A percentile compares a stretch with the other conserved stretches of the same genome.
Evolutionary conservation across 306 rosid genomes (phyloP).

Genomic region (Morella rubra): DNA sequence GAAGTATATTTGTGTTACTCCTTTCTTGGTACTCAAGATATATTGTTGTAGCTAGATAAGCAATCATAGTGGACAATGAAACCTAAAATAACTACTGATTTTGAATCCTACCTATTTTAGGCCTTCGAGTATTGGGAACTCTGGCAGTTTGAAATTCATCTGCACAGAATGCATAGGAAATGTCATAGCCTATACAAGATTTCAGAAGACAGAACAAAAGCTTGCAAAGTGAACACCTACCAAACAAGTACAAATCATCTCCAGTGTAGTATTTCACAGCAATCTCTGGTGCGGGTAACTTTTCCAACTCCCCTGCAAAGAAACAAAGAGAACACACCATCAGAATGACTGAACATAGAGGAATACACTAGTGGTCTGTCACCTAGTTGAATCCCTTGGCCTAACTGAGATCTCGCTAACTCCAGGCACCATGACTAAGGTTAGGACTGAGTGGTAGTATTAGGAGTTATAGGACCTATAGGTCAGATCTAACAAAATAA

Average conservation of each 20-base stretch:
- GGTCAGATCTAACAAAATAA: constrained; percentile 13
- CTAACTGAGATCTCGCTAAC: background rate
- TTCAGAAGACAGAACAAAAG: constrained; percentile 7
- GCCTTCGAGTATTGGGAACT: constrained; percentile 83
- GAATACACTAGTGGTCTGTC: background rate
- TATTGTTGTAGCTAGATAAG: background rate
- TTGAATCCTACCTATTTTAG: constrained; percentile 67
- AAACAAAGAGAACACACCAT: constrained; percentile 25
- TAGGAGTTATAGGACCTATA: background rate
- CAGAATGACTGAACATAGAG: constrained; percentile 25
- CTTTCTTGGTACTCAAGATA: background rate
- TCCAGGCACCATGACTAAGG: background rate
- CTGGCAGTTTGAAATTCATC: constrained; percentile 98
- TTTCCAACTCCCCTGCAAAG: constrained; percentile 70
- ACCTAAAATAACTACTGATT: constrained; percentile 5
- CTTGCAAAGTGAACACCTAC: constrained; percentile 45
- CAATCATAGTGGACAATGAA: constrained; percentile 7
- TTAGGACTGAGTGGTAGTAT: background rate
- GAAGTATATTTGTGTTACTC: background rate
- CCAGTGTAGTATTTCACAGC: constrained; percentile 95
- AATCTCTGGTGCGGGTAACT: constrained; percentile 78
- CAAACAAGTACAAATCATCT: constrained; percentile 84
- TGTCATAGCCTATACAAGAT: constrained; percentile 30
- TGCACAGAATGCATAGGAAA: constrained; percentile 31
- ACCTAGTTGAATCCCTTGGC: background rate